A percentile compares a stretch with the other conserved stretches of the same genome.
These are phyloP conservation scores for peach (Prunus persica) DNA, from an alignment of 306 rosid genomes.

Conservation along the genomic window Prunus_persica_NCBIv2 NC_034009.1:33076001-33076500, in stretches of 20 bases:
- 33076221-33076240: not conserved
- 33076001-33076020: slow-evolving; percentile 90
- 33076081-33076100: not conserved
- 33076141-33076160: not conserved
- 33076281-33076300: not conserved
- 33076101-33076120: not conserved
- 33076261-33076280: not conserved
- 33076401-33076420: slow-evolving; percentile 94
- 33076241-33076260: not conserved
- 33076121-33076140: not conserved
- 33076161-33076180: not conserved
- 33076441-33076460: slow-evolving; percentile 99
- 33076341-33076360: slow-evolving; percentile 97
- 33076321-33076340: slow-evolving; percentile 25
- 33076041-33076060: not conserved
- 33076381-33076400: slow-evolving; percentile 95
- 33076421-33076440: slow-evolving; percentile 93
- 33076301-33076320: not conserved
- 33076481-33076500: slow-evolving; percentile 92
- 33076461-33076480: slow-evolving; percentile 88
- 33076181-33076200: not conserved
- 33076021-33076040: not conserved
- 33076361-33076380: slow-evolving; percentile 97
- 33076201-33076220: not conserved
- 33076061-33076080: not conserved